phyloP scores from a whole-genome alignment of 2,329 filamentous ascomycete species.

The Arthrocladium fulminans region DNA sequence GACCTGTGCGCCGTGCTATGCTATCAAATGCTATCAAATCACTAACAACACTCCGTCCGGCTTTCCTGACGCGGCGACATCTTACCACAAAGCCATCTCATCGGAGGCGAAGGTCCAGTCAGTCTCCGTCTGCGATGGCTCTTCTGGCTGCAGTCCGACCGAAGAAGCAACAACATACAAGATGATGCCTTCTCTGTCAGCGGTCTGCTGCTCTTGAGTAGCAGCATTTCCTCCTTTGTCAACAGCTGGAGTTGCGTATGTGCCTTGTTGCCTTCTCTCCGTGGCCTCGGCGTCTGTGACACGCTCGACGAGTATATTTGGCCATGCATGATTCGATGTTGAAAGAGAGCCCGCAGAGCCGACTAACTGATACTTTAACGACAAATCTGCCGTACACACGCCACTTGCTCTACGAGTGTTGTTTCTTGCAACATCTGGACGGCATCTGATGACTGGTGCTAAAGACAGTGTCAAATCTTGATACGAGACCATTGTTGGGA shows the following conservation, averaged over 20 bases:
- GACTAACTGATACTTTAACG: background rate
- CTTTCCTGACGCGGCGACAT: no score
- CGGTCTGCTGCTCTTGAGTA: background rate
- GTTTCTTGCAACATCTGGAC: background rate
- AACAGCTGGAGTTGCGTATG: background rate
- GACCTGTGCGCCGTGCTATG: no score
- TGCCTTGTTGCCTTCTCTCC: background rate
- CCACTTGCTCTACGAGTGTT: background rate
- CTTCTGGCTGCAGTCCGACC: background rate
- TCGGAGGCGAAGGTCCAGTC: background rate
- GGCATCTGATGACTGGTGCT: conserved; percentile 7
- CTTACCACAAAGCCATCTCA: background rate
- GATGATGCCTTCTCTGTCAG: background rate
- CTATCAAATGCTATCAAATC: no score
- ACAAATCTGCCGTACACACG: background rate
- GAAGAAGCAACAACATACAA: conserved; percentile 6
- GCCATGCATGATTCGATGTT: background rate
- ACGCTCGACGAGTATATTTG: background rate
- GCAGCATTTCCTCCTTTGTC: background rate
- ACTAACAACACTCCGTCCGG: no score
- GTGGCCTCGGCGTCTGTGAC: background rate
- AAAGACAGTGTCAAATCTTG: background rate
- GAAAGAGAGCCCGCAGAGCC: background rate
- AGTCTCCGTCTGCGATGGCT: background rate
- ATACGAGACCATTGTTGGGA: background rate